Evolutionary conservation across 306 rosid genomes (phyloP).

Genomic region (Abrus precatorius): DNA sequence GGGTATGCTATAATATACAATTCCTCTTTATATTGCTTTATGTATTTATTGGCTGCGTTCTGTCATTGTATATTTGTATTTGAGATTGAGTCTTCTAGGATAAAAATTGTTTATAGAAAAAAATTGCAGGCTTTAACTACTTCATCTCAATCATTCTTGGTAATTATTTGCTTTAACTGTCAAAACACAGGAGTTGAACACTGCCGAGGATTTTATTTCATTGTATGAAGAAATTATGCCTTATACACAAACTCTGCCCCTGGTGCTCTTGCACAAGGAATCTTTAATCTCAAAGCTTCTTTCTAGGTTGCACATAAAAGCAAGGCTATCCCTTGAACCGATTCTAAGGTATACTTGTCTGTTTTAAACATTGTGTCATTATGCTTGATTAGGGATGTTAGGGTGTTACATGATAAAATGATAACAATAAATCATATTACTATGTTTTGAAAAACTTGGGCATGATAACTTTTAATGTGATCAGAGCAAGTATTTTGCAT

Average conservation of each 20-base stretch:
- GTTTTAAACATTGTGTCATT: constrained; percentile 24
- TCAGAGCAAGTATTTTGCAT: neutral
- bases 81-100: constrained; percentile 4
- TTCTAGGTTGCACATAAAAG: constrained; percentile 73
- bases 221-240: constrained; percentile 79
- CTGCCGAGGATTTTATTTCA: constrained; percentile 88
- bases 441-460: neutral
- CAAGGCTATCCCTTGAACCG: constrained; percentile 88
- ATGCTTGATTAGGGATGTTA: constrained; percentile 34
- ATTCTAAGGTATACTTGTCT: constrained; percentile 69
- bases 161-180: constrained; percentile 31
- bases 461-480: neutral
- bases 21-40: neutral
- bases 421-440: constrained; percentile 4
- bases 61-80: neutral
- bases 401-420: constrained; percentile 6
- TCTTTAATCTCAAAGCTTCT: constrained; percentile 68
- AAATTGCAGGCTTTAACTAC: neutral
- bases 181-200: constrained; percentile 78
- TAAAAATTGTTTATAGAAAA: constrained; percentile 2
- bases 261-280: constrained; percentile 83
- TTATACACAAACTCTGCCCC: constrained; percentile 73
- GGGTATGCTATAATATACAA: constrained; percentile 59
- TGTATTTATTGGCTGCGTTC: neutral
- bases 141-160: neutral